Base-by-base conservation (phyloP, 352 stramenopile species). In the Phytopythium ostracodes region DNA sequence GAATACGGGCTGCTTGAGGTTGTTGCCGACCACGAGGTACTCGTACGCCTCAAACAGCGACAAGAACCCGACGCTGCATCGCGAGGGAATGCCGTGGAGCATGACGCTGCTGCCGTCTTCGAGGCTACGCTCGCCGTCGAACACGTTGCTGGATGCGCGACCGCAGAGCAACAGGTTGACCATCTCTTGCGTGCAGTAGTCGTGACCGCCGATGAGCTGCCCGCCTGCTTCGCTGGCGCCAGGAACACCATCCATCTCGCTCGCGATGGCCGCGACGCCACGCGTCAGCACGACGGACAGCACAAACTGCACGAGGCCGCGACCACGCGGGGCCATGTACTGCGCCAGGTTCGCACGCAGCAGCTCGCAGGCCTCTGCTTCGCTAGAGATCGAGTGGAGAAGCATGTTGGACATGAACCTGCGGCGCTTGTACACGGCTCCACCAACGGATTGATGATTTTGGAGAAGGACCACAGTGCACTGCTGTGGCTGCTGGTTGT, bases 141-240 rank as follows among this genome's bases (percentile, higher is more conserved):
- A 99, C 3, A 98, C 91, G 63, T 98, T 98, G 70, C 89, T 97
- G 58, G 77, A 82, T 9, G 94, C 94, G 43, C 89, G 79, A 11
- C 97, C 97, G 25, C 89, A 88, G 9, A 99, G 71, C n/a, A 99
- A 68, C 42, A 99, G 67, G 76, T 99, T 99, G 10, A 99, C 97
- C 27, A 99, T 79, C 68, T 99, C 97, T 62, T 99, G 94, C 0
- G 85, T 94, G 58, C 88, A 95, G 51, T 97, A 97, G 60, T 96
- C 87, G 62, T 96, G 89, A 0, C 67, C 71, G 15, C 90, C 90
- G 42, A 97, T 92, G 44, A 97, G 72, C 60, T 85, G 79, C 4
- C 76, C 72, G 25, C 70, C 73, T 8, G 65, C 59, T 25, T 79
- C 73, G 15, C 25, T 54, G 8, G 60, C 46, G 46, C 78, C 76